These are phyloP conservation scores for Annona squamosa DNA, from an alignment of 164 flowering plant species.

Conservation along the genomic window DNA sequence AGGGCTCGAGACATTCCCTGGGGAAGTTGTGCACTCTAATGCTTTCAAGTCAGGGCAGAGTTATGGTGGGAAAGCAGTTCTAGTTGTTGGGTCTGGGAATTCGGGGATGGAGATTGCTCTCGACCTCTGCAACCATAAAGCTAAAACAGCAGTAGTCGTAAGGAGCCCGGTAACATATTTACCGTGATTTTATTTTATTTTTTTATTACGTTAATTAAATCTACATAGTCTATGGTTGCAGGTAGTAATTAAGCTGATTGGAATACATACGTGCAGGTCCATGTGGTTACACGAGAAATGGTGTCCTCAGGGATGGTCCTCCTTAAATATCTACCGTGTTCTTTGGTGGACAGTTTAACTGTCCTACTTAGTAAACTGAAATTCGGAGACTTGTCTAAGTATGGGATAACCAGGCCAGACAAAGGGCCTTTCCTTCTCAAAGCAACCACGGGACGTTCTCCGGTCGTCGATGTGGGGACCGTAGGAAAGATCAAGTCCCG, in stretches of 20 bases:
- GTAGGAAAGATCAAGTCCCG: constrained; percentile 26
- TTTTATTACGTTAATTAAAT: too few species aligned
- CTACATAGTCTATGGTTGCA: too few species aligned
- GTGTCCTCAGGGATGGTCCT: constrained; percentile 1
- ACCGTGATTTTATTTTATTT: neutral
- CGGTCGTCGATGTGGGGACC: constrained; percentile 39
- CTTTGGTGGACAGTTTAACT: constrained; percentile 22
- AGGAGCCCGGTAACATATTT: constrained; percentile 3
- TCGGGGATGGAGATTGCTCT: constrained; percentile 73
- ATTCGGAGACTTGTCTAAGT: constrained; percentile 32
- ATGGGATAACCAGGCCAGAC: constrained; percentile 30
- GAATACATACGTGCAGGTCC: neutral
- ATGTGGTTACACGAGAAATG: neutral
- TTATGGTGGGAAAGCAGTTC: constrained; percentile 28
- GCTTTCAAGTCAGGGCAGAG: constrained; percentile 34
- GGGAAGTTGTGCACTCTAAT: constrained; percentile 39
- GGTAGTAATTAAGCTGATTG: too few species aligned
- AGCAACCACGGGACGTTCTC: constrained; percentile 25
- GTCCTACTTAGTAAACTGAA: constrained; percentile 18
- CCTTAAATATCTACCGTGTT: constrained; percentile 19
- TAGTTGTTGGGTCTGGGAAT: constrained; percentile 74
- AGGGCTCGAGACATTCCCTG: constrained; percentile 35
- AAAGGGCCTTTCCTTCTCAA: constrained; percentile 37
- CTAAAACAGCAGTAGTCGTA: constrained; percentile 32
- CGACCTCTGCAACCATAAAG: constrained; percentile 39